A percentile compares a stretch with the other conserved stretches of the same genome.
Evolutionary conservation across 1,284 basidiomycete species (phyloP).

Genomic region (Cutaneotrichosporon curvatum): DNA sequence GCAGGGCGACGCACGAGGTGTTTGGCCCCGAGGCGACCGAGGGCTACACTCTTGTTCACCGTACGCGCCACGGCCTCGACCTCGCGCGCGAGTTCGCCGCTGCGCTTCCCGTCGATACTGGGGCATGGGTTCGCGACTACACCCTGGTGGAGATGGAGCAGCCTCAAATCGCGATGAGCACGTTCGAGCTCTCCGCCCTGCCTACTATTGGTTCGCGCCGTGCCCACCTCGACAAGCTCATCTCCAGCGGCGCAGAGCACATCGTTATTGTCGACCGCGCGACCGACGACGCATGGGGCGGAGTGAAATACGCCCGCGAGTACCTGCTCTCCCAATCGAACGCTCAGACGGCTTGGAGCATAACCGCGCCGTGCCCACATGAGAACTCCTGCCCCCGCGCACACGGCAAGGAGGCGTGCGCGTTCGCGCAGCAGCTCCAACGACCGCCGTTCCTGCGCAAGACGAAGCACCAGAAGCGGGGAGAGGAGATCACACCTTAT

Average conservation of each 20-base stretch:
- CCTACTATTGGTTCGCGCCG: conserved; percentile 55
- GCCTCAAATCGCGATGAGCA: conserved; percentile 63
- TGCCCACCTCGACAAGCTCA: conserved; percentile 21
- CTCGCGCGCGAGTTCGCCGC: conserved; percentile 19
- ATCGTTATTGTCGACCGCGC: conserved; percentile 83
- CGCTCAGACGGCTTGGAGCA: conserved; percentile 15
- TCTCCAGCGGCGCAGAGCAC: conserved; percentile 22
- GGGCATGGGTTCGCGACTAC: conserved; percentile 22
- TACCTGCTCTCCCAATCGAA: conserved; percentile 54
- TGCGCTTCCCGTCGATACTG: conserved; percentile 1
- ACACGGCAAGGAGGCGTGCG: conserved; percentile 55
- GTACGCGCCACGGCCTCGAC: conserved; percentile 36
- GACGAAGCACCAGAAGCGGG: conserved; percentile 75
- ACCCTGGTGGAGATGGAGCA: not conserved
- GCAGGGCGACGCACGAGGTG: conserved; percentile 17
- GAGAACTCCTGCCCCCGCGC: conserved; percentile 74
- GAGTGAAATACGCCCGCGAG: conserved; percentile 74
- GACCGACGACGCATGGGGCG: conserved; percentile 67
- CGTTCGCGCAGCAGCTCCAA: conserved; percentile 80
- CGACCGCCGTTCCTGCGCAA: conserved; percentile 74
- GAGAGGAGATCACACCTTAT: conserved; percentile 79
- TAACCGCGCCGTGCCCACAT: conserved; percentile 71
- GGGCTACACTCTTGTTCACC: conserved; percentile 27
- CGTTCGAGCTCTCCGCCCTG: conserved; percentile 74
- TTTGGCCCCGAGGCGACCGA: conserved; percentile 33